phyloP scores from a whole-genome alignment of 2,329 filamentous ascomycete genomes.

The Fusarium succisae region DNA sequence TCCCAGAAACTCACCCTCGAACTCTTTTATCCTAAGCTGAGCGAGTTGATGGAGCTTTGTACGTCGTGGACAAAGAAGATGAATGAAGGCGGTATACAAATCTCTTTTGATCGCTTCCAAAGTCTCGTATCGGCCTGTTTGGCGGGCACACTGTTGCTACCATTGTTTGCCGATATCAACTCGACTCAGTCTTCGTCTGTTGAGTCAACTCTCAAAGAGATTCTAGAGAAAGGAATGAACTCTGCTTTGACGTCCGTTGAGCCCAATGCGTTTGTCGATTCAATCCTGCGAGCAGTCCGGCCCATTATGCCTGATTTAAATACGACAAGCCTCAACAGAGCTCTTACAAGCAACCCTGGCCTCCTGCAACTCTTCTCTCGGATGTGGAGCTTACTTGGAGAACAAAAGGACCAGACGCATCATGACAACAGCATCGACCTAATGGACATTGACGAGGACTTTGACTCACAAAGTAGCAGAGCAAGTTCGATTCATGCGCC shows the following conservation, averaged over 20 bases:
- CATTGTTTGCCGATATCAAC: constrained; percentile 58
- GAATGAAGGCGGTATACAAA: constrained; percentile 57
- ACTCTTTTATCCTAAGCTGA: constrained; percentile 62
- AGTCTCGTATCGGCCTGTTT: constrained; percentile 62
- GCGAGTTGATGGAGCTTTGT: constrained; percentile 58
- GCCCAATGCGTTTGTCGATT: constrained; percentile 56
- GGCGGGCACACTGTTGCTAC: constrained; percentile 56
- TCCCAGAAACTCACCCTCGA: constrained; percentile 64
- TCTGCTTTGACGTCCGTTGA: constrained; percentile 56
- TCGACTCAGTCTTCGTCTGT: constrained; percentile 60
- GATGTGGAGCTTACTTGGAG: constrained; percentile 46
- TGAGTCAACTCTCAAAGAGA: constrained; percentile 53
- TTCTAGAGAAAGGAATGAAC: constrained; percentile 54
- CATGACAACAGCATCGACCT: constrained; percentile 56
- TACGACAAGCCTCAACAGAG: constrained; percentile 48
- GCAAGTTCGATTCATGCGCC: constrained; percentile 50
- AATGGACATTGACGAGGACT: constrained; percentile 75
- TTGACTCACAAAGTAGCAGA: constrained; percentile 67
- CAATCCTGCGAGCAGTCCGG: constrained; percentile 56
- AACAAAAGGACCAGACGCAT: constrained; percentile 33
- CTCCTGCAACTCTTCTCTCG: constrained; percentile 56
- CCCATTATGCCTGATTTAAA: constrained; percentile 58
- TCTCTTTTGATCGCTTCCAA: constrained; percentile 63
- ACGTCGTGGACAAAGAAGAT: constrained; percentile 57
- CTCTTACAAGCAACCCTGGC: constrained; percentile 52